These are phyloP conservation scores for Beauveria sp. DNA, from an alignment of 2,329 filamentous ascomycete genomes.

Conservation along the genomic window DNA sequence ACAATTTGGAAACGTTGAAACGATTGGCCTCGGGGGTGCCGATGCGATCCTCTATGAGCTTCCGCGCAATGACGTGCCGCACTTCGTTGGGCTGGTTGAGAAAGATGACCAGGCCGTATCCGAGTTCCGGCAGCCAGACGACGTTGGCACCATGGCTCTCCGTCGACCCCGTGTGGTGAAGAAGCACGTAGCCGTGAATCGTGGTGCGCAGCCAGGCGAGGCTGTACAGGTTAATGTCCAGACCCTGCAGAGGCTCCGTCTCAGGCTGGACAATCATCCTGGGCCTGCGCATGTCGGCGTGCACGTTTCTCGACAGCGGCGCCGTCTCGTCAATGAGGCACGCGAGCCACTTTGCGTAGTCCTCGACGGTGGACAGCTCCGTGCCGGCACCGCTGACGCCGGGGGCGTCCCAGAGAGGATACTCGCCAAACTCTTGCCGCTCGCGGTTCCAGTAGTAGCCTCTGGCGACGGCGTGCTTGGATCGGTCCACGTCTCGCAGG, in stretches of 20 bases:
- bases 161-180: constrained; percentile 23
- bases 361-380: constrained; percentile 37
- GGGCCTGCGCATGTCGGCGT: constrained; percentile 22
- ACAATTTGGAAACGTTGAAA: constrained; percentile 14
- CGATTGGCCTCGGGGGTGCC: constrained; percentile 16
- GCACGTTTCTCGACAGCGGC: constrained; percentile 19
- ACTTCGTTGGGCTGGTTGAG: constrained; percentile 35
- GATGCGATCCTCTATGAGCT: constrained; percentile 25
- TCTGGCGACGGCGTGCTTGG: constrained; percentile 26
- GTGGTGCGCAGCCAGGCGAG: constrained; percentile 23
- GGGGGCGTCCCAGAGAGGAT: constrained; percentile 20
- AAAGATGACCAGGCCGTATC: constrained; percentile 25
- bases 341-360: constrained; percentile 45
- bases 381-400: constrained; percentile 33
- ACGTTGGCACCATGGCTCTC: constrained; percentile 21
- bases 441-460: constrained; percentile 34
- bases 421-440: constrained; percentile 15
- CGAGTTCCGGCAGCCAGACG: constrained; percentile 24
- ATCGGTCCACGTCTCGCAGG: constrained; percentile 19
- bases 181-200: constrained; percentile 21
- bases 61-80: constrained; percentile 18
- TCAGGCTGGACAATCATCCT: constrained; percentile 23
- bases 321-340: constrained; percentile 32
- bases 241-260: not conserved
- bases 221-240: constrained; percentile 16